These are phyloP conservation scores for Syncephalastrum contaminatum DNA, from an alignment of 371 early-diverging fungal species.

Conservation along the genomic window DNA sequence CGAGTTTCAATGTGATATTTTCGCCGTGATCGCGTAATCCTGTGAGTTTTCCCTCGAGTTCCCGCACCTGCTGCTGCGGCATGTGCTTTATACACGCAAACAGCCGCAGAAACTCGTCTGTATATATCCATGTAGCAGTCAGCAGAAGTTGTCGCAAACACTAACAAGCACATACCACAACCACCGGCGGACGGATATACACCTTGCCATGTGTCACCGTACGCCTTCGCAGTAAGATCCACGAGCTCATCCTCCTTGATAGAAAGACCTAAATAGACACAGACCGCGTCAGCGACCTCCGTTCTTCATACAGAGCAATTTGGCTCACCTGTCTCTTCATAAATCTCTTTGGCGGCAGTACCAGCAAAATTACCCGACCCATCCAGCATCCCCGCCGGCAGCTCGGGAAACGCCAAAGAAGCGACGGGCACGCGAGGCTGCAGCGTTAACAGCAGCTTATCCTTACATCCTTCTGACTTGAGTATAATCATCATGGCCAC, in stretches of 20 bases:
- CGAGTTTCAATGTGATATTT: constrained; percentile 67
- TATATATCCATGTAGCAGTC: background rate
- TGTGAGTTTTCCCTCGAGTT: constrained; percentile 63
- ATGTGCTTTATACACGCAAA: constrained; percentile 68
- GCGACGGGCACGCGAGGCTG: constrained; percentile 80
- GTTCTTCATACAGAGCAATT: background rate
- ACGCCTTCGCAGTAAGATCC: constrained; percentile 62
- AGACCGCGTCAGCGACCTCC: too few species aligned
- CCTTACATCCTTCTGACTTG: constrained; percentile 32
- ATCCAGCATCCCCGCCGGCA: constrained; percentile 90
- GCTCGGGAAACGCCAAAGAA: constrained; percentile 58
- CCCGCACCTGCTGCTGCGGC: constrained; percentile 46
- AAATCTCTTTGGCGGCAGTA: constrained; percentile 64
- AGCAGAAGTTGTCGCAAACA: background rate
- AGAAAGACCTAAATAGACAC: constrained; percentile 41
- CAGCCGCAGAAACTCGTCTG: constrained; percentile 76
- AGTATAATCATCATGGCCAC: constrained; percentile 73
- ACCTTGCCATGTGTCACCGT: constrained; percentile 56
- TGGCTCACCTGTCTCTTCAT: constrained; percentile 59
- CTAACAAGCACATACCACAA: constrained; percentile 36
- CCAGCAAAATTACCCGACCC: constrained; percentile 74
- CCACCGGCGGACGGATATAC: constrained; percentile 81
- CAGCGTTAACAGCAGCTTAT: constrained; percentile 63
- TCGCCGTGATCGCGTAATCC: constrained; percentile 82
- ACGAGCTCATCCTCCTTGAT: constrained; percentile 64